Conservation (phyloP, 495 filamentous ascomycete species). For the Melanomma pulvis-pyrius region DNA sequence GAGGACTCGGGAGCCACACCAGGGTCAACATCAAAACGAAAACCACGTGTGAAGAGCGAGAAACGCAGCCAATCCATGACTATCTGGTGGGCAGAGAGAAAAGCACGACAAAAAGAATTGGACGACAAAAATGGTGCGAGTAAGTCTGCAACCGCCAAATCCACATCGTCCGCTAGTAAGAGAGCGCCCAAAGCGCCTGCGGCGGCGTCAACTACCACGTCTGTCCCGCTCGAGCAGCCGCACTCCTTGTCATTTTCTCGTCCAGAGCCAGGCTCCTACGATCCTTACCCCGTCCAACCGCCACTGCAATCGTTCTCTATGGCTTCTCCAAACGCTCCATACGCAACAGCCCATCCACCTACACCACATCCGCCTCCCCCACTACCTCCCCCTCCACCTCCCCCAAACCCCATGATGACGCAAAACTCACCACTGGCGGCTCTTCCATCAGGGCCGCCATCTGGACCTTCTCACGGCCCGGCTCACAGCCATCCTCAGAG, state of each 20-base stretch:
- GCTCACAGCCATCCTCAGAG: not conserved
- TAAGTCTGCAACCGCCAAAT: not conserved
- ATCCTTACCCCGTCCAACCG: not conserved
- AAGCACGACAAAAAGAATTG: constrained; percentile 33
- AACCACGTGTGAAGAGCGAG: constrained; percentile 43
- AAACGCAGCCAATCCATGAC: constrained; percentile 44
- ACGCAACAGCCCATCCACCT: not conserved
- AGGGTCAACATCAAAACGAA: constrained; percentile 21
- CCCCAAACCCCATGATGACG: not conserved
- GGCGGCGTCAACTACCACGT: not conserved
- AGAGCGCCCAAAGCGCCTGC: not conserved
- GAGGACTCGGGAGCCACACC: constrained; percentile 18
- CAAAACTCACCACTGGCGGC: constrained; percentile 12
- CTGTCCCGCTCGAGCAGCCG: not conserved
- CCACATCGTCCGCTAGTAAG: not conserved
- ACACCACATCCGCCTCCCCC: not conserved
- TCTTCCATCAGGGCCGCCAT: constrained; percentile 3
- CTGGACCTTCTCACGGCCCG: not conserved
- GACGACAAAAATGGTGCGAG: constrained; percentile 14
- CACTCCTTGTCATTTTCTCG: not conserved
- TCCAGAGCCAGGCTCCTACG: not conserved
- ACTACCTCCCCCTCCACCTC: not conserved
- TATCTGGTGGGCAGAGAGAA: constrained; percentile 46
- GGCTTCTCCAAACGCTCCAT: not conserved
- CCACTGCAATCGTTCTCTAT: not conserved